Evolutionary conservation across 768 basidiomycete species (phyloP), one percentile per base, ranked within the genome.

Genomic region (Lyophyllum decastes): DNA sequence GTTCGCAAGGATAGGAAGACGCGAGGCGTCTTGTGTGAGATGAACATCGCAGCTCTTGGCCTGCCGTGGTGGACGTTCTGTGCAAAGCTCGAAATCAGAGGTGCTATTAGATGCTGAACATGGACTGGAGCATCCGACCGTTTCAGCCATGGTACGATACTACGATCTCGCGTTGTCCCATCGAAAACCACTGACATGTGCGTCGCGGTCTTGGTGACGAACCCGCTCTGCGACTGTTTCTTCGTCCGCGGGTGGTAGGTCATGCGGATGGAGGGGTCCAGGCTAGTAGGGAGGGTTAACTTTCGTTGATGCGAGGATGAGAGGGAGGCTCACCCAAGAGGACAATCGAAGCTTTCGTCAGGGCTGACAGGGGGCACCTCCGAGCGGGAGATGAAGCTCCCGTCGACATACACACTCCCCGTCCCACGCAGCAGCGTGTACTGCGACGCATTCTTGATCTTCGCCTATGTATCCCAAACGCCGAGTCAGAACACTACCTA

Each of bases 341-440:
- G 66, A 33, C 72, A 78, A 25, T 73, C 69, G 55, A 80, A 80
- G 43, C 60, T 72, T 56, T 77, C 78, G 35, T 71, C 65, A 0
- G 78, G 76, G 33, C 72, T 72, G 12, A 75, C 74, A 0, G 58
- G 52, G 1, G 73, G 71, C 5, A 80, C 56, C 19, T 50, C 47
- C 0, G 74, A 72, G 8, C 69, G 64, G 19, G 76, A 71, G 9
- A 74, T 76, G 62, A 78, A 78, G 56, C 72, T 75, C 8, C 77
- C 76, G 52, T 79, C 74, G 1, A 79, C 73, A 53, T 76, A 78
- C 26, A 78, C 67, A 49, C 69, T 77, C 0, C 73, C 74, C 63
- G 49, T 60, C 0, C 70, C 68, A 22, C 48, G 44, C 6, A 71
- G 57, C 22, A 70, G 45, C 2, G 69, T 65, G 46, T 62, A 72